These are phyloP conservation scores for Passalora sequoiae DNA, from an alignment of 2,329 filamentous ascomycete species.

Conservation along the genomic window DNA sequence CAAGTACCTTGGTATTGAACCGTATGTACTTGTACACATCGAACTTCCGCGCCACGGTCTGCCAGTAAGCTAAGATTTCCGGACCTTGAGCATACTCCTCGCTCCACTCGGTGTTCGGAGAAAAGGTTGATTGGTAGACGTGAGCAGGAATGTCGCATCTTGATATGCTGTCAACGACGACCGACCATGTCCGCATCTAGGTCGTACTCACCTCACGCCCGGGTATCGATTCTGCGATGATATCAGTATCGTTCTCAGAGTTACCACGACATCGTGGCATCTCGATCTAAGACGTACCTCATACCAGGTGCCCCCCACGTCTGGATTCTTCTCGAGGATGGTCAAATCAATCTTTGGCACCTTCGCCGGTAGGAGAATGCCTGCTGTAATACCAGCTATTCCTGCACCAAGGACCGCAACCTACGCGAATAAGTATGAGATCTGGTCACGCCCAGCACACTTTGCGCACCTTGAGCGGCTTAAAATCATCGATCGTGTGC, in stretches of 20 bases:
- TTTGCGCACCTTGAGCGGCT: conserved; percentile 24
- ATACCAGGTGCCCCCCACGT: conserved; percentile 52
- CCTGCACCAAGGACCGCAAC: conserved; percentile 63
- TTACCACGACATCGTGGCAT: too few species aligned
- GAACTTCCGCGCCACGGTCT: conserved; percentile 57
- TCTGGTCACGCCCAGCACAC: too few species aligned
- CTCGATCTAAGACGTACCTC: conserved; percentile 38
- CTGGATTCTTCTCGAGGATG: conserved; percentile 63
- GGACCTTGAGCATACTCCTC: conserved; percentile 61
- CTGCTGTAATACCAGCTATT: conserved; percentile 58
- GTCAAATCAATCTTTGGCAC: conserved; percentile 62
- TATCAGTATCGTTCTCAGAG: too few species aligned
- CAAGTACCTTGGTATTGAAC: conserved; percentile 53
- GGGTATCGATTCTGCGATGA: conserved; percentile 15
- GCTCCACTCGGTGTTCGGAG: conserved; percentile 63
- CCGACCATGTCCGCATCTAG: neutral
- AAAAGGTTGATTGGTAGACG: conserved; percentile 65
- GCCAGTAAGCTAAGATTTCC: conserved; percentile 66
- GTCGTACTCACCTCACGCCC: conserved; percentile 10
- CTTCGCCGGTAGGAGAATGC: conserved; percentile 62
- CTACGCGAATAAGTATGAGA: too few species aligned
- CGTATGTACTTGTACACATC: conserved; percentile 57
- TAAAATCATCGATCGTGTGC: conserved; percentile 27
- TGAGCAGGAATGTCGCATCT: conserved; percentile 65
- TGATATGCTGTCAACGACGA: neutral